phyloP scores from a whole-genome alignment of 495 filamentous ascomycete species.

The Penicillium odoratum region DNA sequence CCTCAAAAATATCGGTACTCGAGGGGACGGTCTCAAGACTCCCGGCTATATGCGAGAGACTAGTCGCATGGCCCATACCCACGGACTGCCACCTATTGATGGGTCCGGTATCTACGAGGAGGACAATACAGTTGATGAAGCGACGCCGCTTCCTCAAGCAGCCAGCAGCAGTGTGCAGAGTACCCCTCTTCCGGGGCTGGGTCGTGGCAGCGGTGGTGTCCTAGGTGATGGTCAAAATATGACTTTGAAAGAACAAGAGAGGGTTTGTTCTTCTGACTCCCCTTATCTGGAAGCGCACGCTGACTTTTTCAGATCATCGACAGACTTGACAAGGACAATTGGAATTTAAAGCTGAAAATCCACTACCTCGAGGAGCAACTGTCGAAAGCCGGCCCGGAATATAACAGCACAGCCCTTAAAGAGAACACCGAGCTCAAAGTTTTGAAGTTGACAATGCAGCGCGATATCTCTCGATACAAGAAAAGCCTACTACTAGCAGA shows the following conservation, averaged over 20 bases:
- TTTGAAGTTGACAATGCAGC: constrained; percentile 79
- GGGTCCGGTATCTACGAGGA: constrained; percentile 68
- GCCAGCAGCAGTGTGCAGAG: constrained; percentile 75
- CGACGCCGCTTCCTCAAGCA: constrained; percentile 67
- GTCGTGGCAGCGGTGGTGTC: constrained; percentile 58
- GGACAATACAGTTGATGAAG: constrained; percentile 56
- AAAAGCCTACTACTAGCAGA: constrained; percentile 78
- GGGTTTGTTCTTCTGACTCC: constrained; percentile 48
- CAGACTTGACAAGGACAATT: constrained; percentile 92
- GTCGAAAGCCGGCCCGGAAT: constrained; percentile 79
- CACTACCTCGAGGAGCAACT: constrained; percentile 90
- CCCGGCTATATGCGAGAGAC: constrained; percentile 65
- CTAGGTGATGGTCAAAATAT: constrained; percentile 76
- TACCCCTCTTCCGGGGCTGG: constrained; percentile 71
- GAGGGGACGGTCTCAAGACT: constrained; percentile 63
- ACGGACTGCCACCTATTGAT: constrained; percentile 57
- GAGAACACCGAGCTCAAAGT: constrained; percentile 97
- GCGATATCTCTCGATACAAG: constrained; percentile 78
- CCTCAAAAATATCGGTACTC: constrained; percentile 51
- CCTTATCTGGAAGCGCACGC: background rate
- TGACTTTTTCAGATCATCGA: constrained; percentile 68
- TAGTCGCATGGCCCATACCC: constrained; percentile 62
- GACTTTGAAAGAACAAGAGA: constrained; percentile 88
- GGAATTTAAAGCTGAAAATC: constrained; percentile 95
- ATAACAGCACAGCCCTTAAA: constrained; percentile 80